Conservation (phyloP, 768 basidiomycete genomes). For the Termitomyces sp. region DNA sequence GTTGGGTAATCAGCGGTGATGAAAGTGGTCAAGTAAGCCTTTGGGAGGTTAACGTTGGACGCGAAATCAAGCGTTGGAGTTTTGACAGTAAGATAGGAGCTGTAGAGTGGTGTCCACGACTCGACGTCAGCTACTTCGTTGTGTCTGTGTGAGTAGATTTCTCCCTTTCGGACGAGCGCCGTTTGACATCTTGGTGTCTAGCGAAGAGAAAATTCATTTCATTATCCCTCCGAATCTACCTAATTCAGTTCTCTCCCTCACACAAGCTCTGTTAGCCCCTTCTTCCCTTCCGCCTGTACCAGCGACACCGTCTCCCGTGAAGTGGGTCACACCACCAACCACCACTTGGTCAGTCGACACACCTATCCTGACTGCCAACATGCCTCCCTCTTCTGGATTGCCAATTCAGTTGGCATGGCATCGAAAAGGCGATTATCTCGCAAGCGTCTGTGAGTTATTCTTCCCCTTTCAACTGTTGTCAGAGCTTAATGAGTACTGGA, state of each 20-base stretch:
- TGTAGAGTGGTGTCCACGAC: slow-evolving; percentile 91
- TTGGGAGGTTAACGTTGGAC: slow-evolving; percentile 91
- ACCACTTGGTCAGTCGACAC: slow-evolving; percentile 46
- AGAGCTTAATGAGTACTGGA: slow-evolving; percentile 8
- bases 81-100: slow-evolving; percentile 77
- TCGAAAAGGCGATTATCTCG: slow-evolving; percentile 90
- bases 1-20: slow-evolving; percentile 90
- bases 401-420: slow-evolving; percentile 91
- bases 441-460: slow-evolving; percentile 80
- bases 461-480: slow-evolving; percentile 3
- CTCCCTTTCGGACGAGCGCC: slow-evolving; percentile 1
- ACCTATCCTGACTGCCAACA: slow-evolving; percentile 55
- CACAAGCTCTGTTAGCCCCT: slow-evolving; percentile 60
- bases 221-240: slow-evolving; percentile 79
- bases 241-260: slow-evolving; percentile 50
- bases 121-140: slow-evolving; percentile 75
- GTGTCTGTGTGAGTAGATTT: slow-evolving; percentile 66
- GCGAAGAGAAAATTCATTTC: slow-evolving; percentile 79
- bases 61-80: slow-evolving; percentile 84
- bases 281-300: slow-evolving; percentile 57
- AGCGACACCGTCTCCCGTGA: slow-evolving; percentile 57
- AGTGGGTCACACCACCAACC: slow-evolving; percentile 58
- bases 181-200: slow-evolving; percentile 27
- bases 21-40: slow-evolving; percentile 83
- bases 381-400: slow-evolving; percentile 65